Base-by-base conservation (phyloP, 1,139 yeast species). In the Kurtzmaniella quercitrusa region DNA sequence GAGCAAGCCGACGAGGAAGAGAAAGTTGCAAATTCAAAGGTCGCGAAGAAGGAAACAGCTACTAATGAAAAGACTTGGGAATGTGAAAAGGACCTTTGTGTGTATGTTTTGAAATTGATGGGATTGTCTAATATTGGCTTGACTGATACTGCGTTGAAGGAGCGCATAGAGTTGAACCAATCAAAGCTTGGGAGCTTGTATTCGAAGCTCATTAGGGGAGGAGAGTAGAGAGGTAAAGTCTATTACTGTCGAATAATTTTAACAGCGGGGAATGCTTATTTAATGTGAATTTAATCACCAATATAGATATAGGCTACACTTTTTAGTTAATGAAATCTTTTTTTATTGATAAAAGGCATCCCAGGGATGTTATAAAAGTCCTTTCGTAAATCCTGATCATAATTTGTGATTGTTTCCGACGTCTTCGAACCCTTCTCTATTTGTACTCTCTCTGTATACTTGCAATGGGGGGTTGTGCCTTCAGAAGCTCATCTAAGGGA, bases 71-170 rank as follows among this genome's bases (percentile, higher is more conserved):
- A 48, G 33, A 40, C 40, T 34, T 69, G 74, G 73, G 52, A 51
- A 9, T 54, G 61, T 6, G 81, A 79, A 50, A 70, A 67, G 45
- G 73, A 68, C 18, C 59, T 85, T n/a, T 72, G 81, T 46, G 64
- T 77, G 3, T 79, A 62, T 48, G 61, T 77, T 0, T 62, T 81
- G 23, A 82, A 82, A 53, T 43, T 85, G 38, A 61, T 73, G 38
- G 66, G 74, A 7, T 60, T 82, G 44, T 52, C 65, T 19, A 73
- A 71, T 39, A 50, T 74, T 17, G 70, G 68, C 1, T 54, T 75
- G 46, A 50, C 80, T 8, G 57, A 60, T 16, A 56, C 55, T 1
- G 53, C 48, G 1, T 41, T 74, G 0, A 45, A 56, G 2, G 47
- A 60, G 2, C 68, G 91, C 56, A 49, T 84, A 14, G 52, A 55